Percentiles rank a stretch among this genome's conserved stretches.
Conservation (phyloP, 352 stramenopile genomes). For the Phytophthora crassamura region DNA sequence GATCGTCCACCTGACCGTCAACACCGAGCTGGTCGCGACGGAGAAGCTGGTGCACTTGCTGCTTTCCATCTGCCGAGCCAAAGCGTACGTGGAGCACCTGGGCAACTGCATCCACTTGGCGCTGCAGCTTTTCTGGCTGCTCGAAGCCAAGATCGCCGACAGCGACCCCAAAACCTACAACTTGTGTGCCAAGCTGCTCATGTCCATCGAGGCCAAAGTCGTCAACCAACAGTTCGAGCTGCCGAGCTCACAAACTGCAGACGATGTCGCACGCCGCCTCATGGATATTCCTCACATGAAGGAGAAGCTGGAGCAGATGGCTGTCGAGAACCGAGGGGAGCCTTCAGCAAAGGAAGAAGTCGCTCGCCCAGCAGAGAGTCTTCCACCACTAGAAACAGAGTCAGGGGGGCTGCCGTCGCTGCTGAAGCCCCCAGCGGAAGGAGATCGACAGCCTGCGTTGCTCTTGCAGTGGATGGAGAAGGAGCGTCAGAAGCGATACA, state of each 20-base stretch:
- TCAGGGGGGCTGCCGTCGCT: not conserved
- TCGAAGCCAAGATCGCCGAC: slow-evolving; percentile 81
- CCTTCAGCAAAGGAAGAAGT: slow-evolving; percentile 9
- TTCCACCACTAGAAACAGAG: slow-evolving; percentile 1
- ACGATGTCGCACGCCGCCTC: slow-evolving; percentile 53
- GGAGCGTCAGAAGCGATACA: slow-evolving; percentile 80
- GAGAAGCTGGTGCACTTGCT: slow-evolving; percentile 76
- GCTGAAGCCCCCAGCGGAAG: not conserved
- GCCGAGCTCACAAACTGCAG: slow-evolving; percentile 30
- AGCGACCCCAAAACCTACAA: slow-evolving; percentile 80
- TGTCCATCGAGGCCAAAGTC: slow-evolving; percentile 86
- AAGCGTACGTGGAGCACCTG: slow-evolving; percentile 78
- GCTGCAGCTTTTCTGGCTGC: slow-evolving; percentile 68
- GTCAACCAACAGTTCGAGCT: slow-evolving; percentile 84
- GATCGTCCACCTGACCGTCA: slow-evolving; percentile 79
- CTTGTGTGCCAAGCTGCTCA: slow-evolving; percentile 76
- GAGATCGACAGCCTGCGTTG: slow-evolving; percentile 47
- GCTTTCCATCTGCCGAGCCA: slow-evolving; percentile 82
- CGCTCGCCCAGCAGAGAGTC: slow-evolving; percentile 10
- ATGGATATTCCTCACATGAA: slow-evolving; percentile 68
- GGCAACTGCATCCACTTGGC: slow-evolving; percentile 85
- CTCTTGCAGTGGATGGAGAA: slow-evolving; percentile 82
- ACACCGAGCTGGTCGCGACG: slow-evolving; percentile 62
- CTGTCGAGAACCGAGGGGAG: slow-evolving; percentile 14
- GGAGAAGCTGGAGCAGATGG: slow-evolving; percentile 49